A percentile compares a stretch with the other conserved stretches of the same genome.
Evolutionary conservation across 371 early-diverging fungal genomes (phyloP).

Genomic region (Syncephalastrum sp.): DNA sequence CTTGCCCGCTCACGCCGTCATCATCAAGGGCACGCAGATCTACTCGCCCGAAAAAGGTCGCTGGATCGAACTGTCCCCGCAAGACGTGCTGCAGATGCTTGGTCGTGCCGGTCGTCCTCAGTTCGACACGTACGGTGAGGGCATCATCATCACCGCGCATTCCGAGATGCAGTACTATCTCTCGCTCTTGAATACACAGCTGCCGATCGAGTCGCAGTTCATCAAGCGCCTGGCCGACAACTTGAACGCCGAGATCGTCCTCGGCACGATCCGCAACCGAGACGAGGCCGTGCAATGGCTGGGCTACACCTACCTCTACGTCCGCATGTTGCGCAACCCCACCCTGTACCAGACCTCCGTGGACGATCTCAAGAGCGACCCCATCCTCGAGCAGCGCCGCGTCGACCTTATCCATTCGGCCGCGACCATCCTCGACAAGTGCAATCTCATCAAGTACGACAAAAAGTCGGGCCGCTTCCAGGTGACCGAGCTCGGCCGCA

Average conservation of each 20-base stretch:
- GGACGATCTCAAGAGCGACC: slow-evolving; percentile 80
- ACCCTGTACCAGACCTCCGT: slow-evolving; percentile 74
- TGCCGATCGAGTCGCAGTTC: slow-evolving; percentile 98
- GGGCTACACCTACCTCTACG: slow-evolving; percentile 95
- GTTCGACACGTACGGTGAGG: slow-evolving; percentile 96
- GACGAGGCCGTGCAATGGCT: slow-evolving; percentile 97
- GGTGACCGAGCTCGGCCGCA: slow-evolving; percentile 92
- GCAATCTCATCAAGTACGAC: slow-evolving; percentile 91
- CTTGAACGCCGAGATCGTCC: slow-evolving; percentile 97
- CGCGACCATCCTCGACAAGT: slow-evolving; percentile 81
- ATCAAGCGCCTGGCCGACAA: slow-evolving; percentile 87
- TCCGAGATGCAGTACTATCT: slow-evolving; percentile 93
- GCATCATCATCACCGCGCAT: slow-evolving; percentile 95
- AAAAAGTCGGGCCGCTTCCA: slow-evolving; percentile 85
- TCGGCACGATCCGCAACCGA: slow-evolving; percentile 87
- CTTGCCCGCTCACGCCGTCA: slow-evolving; percentile 98
- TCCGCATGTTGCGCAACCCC: slow-evolving; percentile 94
- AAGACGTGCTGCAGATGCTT: slow-evolving; percentile 98
- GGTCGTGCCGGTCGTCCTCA: slow-evolving; percentile 99
- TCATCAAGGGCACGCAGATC: slow-evolving; percentile 99
- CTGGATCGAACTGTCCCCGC: slow-evolving; percentile 92
- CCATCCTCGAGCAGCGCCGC: slow-evolving; percentile 82
- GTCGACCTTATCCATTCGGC: slow-evolving; percentile 91
- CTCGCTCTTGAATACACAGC: slow-evolving; percentile 89
- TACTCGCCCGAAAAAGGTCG: slow-evolving; percentile 94